Evolutionary conservation across 257 asterid genomes (phyloP), one percentile per base, ranked within the genome.

Genomic region (Ocimum tenuiflorum): DNA sequence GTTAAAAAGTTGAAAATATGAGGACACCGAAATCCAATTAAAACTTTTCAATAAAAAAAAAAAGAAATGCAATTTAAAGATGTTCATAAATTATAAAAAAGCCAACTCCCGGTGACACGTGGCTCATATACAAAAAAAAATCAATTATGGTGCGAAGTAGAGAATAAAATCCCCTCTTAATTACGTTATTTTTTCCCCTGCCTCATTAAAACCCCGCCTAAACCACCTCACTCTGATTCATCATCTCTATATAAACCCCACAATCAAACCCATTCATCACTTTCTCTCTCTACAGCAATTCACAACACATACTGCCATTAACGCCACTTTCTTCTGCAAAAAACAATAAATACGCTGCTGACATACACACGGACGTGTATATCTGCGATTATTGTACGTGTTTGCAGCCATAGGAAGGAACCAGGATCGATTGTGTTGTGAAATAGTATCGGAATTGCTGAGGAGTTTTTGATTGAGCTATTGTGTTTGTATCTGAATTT

Each of bases 191-290:
- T 17, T n/a, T n/a, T n/a, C 50, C 42, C 36, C 27, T 8, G 58
- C 65, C 54, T 67, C 74, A 57, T 75, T 75, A 59, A 77, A 75
- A 46, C 81, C 83, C 83, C 88, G 83, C 80, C 82, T 75, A 77
- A 80, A 62, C 80, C 69, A 33, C 56, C 73, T 4, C 51, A 0
- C 52, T n/a, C 55, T 77, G 50, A 71, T 73, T 18, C 4, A 60
- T 29, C 60, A 13, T n/a, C 22, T 69, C 72, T 63, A 76, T 73
- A 70, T 62, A 69, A 62, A 52, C 72, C 72, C 59, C 57, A 7
- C 48, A 19, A 56, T 52, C 27, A 46, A 22, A n/a, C 52, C 15
- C 22, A 4, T 5, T 50, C 50, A 11, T 8, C 53, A 31, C 41
- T 54, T 51, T 77, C 79, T 82, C 78, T 75, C 80, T 68, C 82